Conservation (phyloP, 352 stramenopile genomes). For the Phytophthora sansomeana region DNA sequence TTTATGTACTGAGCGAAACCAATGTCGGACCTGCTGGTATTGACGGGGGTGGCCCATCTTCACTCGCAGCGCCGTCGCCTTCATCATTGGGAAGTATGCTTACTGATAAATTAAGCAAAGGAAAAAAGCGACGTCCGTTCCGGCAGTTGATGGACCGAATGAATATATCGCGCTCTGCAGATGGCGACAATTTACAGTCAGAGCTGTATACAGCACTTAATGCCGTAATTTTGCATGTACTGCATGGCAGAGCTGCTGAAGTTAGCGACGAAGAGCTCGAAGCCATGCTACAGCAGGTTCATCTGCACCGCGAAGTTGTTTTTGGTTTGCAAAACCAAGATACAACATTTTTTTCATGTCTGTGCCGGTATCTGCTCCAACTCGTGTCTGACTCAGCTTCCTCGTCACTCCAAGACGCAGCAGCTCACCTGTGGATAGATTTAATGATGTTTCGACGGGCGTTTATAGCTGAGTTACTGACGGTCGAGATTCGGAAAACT, state of each 20-base stretch:
- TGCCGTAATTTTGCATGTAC: conserved; percentile 67
- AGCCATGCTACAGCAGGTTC: conserved; percentile 62
- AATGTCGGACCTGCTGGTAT: conserved; percentile 41
- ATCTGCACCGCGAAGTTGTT: conserved; percentile 66
- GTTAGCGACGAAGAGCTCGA: conserved; percentile 60
- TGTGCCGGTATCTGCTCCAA: conserved; percentile 72
- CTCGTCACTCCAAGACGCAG: conserved; percentile 51
- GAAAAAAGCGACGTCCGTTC: conserved; percentile 59
- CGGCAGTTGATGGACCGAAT: conserved; percentile 62
- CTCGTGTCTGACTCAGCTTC: conserved; percentile 48
- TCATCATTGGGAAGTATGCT: conserved; percentile 61
- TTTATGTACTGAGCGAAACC: conserved; percentile 67
- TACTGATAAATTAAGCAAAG: conserved; percentile 62
- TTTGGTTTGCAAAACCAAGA: conserved; percentile 60
- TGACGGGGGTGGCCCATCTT: conserved; percentile 24
- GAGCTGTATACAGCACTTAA: conserved; percentile 67
- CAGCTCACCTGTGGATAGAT: conserved; percentile 72
- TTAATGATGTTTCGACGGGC: conserved; percentile 65
- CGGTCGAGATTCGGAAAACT: conserved; percentile 65
- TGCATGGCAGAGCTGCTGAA: conserved; percentile 60
- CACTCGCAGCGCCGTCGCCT: conserved; percentile 13
- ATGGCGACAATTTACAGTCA: conserved; percentile 58
- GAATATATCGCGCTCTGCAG: conserved; percentile 48
- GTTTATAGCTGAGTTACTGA: conserved; percentile 65
- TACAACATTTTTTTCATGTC: conserved; percentile 68